Evolutionary conservation across 306 rosid genomes (phyloP).

Genomic region (Pyrus pyrifolia): DNA sequence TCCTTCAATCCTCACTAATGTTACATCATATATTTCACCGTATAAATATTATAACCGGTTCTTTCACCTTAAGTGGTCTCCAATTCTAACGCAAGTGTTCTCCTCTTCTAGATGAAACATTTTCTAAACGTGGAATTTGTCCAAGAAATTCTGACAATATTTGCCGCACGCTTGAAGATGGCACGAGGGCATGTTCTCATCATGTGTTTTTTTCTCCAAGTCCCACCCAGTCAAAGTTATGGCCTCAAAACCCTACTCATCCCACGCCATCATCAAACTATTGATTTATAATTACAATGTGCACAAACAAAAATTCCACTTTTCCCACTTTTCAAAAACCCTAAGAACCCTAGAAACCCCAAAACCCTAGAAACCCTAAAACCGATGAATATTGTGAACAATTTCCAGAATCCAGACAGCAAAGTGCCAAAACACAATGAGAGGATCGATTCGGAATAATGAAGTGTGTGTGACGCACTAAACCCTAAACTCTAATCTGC

Average conservation of each 20-base stretch:
- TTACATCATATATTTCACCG: too few species aligned
- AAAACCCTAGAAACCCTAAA: not conserved
- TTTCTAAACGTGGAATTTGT: not conserved
- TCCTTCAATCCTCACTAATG: too few species aligned
- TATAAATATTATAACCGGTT: too few species aligned
- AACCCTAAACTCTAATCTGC: not conserved
- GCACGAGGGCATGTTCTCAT: not conserved
- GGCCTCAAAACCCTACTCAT: not conserved
- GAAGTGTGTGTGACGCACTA: not conserved
- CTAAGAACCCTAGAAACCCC: not conserved
- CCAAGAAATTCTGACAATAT: constrained; percentile 1
- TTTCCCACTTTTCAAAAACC: not conserved
- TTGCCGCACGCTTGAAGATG: constrained; percentile 13
- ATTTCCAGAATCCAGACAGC: not conserved
- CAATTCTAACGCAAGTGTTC: too few species aligned
- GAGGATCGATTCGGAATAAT: not conserved
- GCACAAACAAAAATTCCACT: not conserved
- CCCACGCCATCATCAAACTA: not conserved
- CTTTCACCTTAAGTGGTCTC: too few species aligned
- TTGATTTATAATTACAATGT: not conserved
- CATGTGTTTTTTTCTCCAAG: not conserved
- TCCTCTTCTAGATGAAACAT: not conserved
- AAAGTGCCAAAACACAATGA: not conserved
- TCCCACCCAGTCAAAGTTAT: not conserved
- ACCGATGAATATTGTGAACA: not conserved